These are phyloP conservation scores for Hypoxylon intermedium DNA, from an alignment of 495 filamentous ascomycete species.

Conservation along the genomic window DNA sequence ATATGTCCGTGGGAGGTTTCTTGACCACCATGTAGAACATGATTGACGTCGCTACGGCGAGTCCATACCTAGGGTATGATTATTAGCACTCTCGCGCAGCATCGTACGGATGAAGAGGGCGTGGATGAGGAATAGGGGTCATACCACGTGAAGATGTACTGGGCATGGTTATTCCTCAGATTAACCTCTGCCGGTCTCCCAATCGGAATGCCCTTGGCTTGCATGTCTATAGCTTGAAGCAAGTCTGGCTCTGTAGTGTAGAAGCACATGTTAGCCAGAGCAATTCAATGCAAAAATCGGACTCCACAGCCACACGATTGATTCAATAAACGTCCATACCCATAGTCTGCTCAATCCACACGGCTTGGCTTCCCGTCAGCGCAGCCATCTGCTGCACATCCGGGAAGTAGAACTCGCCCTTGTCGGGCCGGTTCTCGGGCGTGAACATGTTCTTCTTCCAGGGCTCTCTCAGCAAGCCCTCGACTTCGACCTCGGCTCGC, in stretches of 20 bases:
- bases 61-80: conserved; percentile 73
- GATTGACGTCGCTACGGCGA: conserved; percentile 83
- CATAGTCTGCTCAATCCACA: conserved; percentile 98
- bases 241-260: conserved; percentile 72
- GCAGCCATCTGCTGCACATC: conserved; percentile 94
- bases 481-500: conserved; percentile 71
- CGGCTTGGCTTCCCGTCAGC: conserved; percentile 79
- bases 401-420: conserved; percentile 89
- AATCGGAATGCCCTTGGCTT: conserved; percentile 86
- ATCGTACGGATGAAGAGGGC: conserved; percentile 6
- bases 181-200: conserved; percentile 91
- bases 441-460: conserved; percentile 99
- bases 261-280: conserved; percentile 15
- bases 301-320: neutral
- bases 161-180: conserved; percentile 92
- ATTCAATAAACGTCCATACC: conserved; percentile 64
- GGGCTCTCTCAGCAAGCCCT: conserved; percentile 85
- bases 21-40: conserved; percentile 95
- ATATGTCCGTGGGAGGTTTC: conserved; percentile 76
- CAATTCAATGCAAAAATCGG: neutral
- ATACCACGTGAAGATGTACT: conserved; percentile 99
- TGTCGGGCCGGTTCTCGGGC: conserved; percentile 82
- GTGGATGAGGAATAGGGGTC: conserved; percentile 31
- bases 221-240: conserved; percentile 70
- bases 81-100: conserved; percentile 6